Evolutionary conservation across 441 rosid species (phyloP), one percentile per base, ranked within the genome.

Genomic region (Macaranga tanarius): DNA sequence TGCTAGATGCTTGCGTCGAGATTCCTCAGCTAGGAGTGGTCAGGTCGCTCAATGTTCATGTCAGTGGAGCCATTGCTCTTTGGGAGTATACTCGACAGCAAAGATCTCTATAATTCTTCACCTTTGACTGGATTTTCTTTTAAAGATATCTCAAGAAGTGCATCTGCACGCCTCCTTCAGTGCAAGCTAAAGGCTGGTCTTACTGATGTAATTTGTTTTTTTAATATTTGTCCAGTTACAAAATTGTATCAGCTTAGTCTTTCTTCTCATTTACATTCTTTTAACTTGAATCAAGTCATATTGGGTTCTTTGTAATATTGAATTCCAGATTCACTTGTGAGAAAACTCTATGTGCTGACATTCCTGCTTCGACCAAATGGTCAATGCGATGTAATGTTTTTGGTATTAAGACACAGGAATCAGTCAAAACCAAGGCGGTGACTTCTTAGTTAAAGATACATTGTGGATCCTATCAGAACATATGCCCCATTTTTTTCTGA

Each of bases 61-160:
- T 95, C 63, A 95, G 98, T 71, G 97, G 97, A 4, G 99, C 98
- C 80, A 91, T 93, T 74, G 98, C 97, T 26, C 90, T 95, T 15
- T 93, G 97, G 99, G 99, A 93, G 80, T 95, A 95, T 78, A 91
- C 99, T 75, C 82, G 97, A 69, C 99, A 93, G 73, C 98, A 93
- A 76, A 89, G 91, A 73, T 82, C 88, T 55, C 77, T 70, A 57
- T 88, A 84, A 84, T 51, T 81, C 31, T 38, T 42, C n/a, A 57
- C 2, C 40, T 63, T 26, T 26, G 19, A 26, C 20, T 19, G 34
- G 55, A 44, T 47, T 34, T 67, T 68, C 45, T 31, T 70, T 38
- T 15, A 0, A 25, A 69, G 45, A 26, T 1, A 44, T 10, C 15
- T 15, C 16, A 10, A 2, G 25, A n/a, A 47, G 48, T 65, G 10